Conservation (phyloP, 129 eudicot species). For the carrot (Daucus carota) region DH1_v3.0 NC_030383.2:5862501-5863000, state of each 20-base stretch:
- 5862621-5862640: background rate
- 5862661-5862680: background rate
- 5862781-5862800: no score
- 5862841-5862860: background rate
- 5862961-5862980: no score
- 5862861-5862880: no score
- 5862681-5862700: background rate
- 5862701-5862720: background rate
- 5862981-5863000: no score
- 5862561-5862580: background rate
- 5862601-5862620: background rate
- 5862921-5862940: no score
- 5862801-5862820: no score
- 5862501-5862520: background rate
- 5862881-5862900: no score
- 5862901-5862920: no score
- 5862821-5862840: no score
- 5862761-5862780: background rate
- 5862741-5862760: background rate
- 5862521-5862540: conserved; percentile 1
- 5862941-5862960: no score
- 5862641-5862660: background rate
- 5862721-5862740: background rate
- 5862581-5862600: background rate
- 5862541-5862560: background rate